Percentiles rank a stretch among this genome's conserved stretches.
These are phyloP conservation scores for Diplodia scrobiculata DNA, from an alignment of 2,329 filamentous ascomycete genomes.

Conservation along the genomic window DNA sequence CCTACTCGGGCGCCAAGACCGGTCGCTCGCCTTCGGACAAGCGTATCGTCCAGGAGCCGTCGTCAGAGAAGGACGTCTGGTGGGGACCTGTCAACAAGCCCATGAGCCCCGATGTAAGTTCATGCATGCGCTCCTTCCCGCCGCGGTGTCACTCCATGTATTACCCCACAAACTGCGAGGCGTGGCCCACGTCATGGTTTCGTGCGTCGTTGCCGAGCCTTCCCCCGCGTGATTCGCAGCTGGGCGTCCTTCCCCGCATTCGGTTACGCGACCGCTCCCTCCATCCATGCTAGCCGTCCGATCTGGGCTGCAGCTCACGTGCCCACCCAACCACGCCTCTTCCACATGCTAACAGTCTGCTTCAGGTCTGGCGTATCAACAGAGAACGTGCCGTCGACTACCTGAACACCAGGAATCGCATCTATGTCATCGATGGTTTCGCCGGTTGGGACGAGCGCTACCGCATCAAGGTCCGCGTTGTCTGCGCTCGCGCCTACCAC, in stretches of 20 bases:
- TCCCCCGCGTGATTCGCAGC: conserved; percentile 21
- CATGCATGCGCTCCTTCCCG: conserved; percentile 21
- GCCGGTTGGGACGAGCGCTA: conserved; percentile 99
- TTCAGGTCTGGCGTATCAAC: conserved; percentile 98
- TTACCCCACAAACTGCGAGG: conserved; percentile 27
- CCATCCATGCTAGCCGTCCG: conserved; percentile 15
- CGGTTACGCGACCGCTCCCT: conserved; percentile 20
- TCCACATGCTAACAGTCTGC: conserved; percentile 37
- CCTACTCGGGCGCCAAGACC: conserved; percentile 98
- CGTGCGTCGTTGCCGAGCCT: conserved; percentile 16
- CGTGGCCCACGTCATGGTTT: conserved; percentile 39
- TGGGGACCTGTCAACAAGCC: conserved; percentile 99
- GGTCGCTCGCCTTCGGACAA: conserved; percentile 96
- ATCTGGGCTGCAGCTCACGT: conserved; percentile 34
- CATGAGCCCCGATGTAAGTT: conserved; percentile 91
- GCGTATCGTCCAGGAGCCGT: conserved; percentile 89
- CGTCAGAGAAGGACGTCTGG: conserved; percentile 91
- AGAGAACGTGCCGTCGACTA: conserved; percentile 98
- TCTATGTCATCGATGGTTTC: conserved; percentile 97
- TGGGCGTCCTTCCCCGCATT: conserved; percentile 40
- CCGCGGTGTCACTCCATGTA: conserved; percentile 18
- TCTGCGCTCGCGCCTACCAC: conserved; percentile 98
- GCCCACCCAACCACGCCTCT: conserved; percentile 12
- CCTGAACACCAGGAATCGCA: conserved; percentile 96
- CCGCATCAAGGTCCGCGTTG: conserved; percentile 93